Evolutionary conservation across 495 filamentous ascomycete species (phyloP).

Genomic region (Extremus antarcticus): DNA sequence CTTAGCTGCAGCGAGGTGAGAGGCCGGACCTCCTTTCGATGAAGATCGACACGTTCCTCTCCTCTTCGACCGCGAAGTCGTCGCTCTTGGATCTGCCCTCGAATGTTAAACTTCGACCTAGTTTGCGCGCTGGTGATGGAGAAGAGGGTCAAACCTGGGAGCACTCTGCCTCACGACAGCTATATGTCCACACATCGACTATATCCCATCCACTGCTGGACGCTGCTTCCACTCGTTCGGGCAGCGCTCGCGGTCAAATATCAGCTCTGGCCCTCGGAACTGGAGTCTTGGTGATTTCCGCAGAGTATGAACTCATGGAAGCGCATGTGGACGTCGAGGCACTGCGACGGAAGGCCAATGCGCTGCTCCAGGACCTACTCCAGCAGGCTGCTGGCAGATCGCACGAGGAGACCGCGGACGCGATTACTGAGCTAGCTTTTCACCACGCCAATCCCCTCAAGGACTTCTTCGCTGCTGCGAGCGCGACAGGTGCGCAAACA

Average conservation of each 20-base stretch:
- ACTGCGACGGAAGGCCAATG: not conserved
- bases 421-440: not conserved
- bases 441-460: not conserved
- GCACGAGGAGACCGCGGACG: not conserved
- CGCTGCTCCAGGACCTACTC: not conserved
- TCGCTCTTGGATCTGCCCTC: not conserved
- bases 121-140: not conserved
- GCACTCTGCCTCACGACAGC: not conserved
- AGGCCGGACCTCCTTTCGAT: not conserved
- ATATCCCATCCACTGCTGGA: not conserved
- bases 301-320: constrained; percentile 1
- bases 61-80: not conserved
- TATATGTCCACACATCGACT: not conserved
- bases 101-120: not conserved
- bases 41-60: not conserved
- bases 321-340: not conserved
- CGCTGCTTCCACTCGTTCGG: not conserved
- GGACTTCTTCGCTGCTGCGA: not conserved
- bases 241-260: no score
- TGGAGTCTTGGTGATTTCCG: no score
- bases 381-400: not conserved
- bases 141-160: not conserved
- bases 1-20: not conserved
- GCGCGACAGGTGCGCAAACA: not conserved
- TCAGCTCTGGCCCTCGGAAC: no score